A percentile compares a stretch with the other conserved stretches of the same genome.
phyloP scores from a whole-genome alignment of 768 basidiomycete genomes.

The Trametes meyenii region DNA sequence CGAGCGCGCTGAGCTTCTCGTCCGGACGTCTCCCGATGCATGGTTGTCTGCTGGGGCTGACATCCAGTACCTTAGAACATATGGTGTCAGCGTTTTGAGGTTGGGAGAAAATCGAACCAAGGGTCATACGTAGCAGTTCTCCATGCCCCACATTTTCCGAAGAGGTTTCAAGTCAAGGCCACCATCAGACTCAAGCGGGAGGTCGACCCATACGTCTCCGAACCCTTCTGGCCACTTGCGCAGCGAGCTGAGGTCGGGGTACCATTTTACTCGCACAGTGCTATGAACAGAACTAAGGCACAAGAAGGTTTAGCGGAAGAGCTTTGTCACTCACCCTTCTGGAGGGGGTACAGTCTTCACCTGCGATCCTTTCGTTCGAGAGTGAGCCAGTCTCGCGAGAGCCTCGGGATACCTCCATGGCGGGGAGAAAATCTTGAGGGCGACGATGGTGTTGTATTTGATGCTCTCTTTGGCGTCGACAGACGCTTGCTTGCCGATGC shows the following conservation, averaged over 20 bases:
- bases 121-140: slow-evolving; percentile 19
- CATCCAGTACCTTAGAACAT: background rate
- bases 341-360: background rate
- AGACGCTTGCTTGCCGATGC: background rate
- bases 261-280: slow-evolving; percentile 13
- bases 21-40: background rate
- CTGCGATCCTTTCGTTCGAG: background rate
- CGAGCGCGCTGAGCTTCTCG: slow-evolving; percentile 4
- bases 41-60: background rate
- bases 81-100: background rate
- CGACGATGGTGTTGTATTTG: background rate
- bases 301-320: too few relatives aligned
- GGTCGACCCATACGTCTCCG: background rate
- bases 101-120: background rate
- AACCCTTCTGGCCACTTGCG: slow-evolving; percentile 5
- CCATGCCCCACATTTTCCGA: slow-evolving; percentile 13
- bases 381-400: background rate
- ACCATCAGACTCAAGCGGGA: slow-evolving; percentile 1
- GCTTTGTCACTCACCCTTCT: background rate
- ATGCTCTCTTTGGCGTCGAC: background rate
- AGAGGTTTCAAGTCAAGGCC: slow-evolving; percentile 10
- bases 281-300: background rate
- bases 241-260: background rate
- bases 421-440: background rate
- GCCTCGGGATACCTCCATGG: background rate